Conservation (phyloP, 192 early-diverging fungal genomes). For the Coemansia sp. region DNA sequence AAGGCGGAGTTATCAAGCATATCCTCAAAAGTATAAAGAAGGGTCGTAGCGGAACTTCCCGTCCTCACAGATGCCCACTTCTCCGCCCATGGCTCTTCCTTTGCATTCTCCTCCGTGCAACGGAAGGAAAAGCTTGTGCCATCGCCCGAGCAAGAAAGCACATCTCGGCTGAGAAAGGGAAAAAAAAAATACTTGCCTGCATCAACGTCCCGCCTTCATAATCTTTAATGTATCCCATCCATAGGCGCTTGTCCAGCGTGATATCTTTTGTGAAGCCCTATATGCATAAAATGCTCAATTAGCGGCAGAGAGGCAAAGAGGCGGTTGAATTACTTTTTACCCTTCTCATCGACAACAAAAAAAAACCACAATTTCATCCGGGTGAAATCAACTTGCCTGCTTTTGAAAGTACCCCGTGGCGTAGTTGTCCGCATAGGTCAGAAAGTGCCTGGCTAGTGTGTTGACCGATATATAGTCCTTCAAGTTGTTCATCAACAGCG, state of each 20-base stretch:
- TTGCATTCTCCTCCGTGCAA: background rate
- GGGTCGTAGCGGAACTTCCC: background rate
- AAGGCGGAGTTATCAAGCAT: background rate
- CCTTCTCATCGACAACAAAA: background rate
- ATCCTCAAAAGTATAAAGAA: background rate
- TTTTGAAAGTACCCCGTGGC: conserved; percentile 99
- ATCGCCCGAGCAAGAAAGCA: background rate
- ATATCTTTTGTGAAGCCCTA: conserved; percentile 98
- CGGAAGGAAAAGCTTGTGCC: no score
- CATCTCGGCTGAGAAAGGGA: background rate
- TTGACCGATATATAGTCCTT: conserved; percentile 88
- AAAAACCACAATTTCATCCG: background rate
- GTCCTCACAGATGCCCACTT: background rate
- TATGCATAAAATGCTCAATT: background rate
- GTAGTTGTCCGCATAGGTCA: conserved; percentile 99
- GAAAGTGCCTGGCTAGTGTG: conserved; percentile 79
- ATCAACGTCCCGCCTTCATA: conserved; percentile 99
- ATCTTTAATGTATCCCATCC: conserved; percentile 99
- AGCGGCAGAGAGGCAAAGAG: background rate
- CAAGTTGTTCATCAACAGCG: conserved; percentile 91
- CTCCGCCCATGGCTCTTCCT: background rate
- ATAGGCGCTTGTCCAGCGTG: conserved; percentile 86
- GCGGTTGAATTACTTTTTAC: background rate
- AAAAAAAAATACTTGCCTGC: conserved; percentile 57
- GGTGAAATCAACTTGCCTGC: conserved; percentile 57